These are phyloP conservation scores for Phytophthora crassamura DNA, from an alignment of 352 stramenopile species.

Conservation along the genomic window DNA sequence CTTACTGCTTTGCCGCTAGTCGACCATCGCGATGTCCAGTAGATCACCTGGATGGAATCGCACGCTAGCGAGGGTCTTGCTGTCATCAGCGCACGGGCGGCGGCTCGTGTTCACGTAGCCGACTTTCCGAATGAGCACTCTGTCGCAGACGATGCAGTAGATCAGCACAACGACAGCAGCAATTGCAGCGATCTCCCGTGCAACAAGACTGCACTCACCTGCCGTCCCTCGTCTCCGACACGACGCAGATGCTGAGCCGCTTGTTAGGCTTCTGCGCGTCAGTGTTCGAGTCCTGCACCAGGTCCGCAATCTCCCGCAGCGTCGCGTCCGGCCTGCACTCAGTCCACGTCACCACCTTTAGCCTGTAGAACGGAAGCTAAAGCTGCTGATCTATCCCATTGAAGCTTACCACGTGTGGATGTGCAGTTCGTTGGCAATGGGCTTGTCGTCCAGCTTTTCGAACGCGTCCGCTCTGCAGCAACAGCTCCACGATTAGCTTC, in stretches of 20 bases:
- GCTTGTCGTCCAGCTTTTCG: slow-evolving; percentile 55
- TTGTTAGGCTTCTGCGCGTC: slow-evolving; percentile 60
- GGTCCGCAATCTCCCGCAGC: slow-evolving; percentile 70
- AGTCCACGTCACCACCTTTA: slow-evolving; percentile 2
- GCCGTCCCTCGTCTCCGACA: slow-evolving; percentile 58
- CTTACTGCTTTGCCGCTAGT: slow-evolving; percentile 26
- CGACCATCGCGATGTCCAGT: slow-evolving; percentile 68
- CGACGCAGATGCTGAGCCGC: slow-evolving; percentile 69
- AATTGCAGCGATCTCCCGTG: background rate
- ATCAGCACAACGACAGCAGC: background rate
- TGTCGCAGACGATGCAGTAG: slow-evolving; percentile 8
- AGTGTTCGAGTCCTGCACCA: slow-evolving; percentile 70
- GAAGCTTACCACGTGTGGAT: slow-evolving; percentile 74
- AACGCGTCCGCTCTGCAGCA: slow-evolving; percentile 62
- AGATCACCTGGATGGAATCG: slow-evolving; percentile 73
- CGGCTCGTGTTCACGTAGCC: slow-evolving; percentile 65
- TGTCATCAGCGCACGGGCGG: slow-evolving; percentile 58
- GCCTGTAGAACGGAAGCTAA: background rate
- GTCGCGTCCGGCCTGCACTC: slow-evolving; percentile 65
- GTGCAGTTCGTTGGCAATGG: slow-evolving; percentile 69
- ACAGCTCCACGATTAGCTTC: slow-evolving; percentile 7
- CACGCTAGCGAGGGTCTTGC: slow-evolving; percentile 69
- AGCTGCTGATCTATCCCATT: background rate
- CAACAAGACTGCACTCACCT: slow-evolving; percentile 36
- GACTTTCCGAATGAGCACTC: slow-evolving; percentile 64